Conservation (phyloP, 139 green algal genomes). For the Trebouxia sp. region DNA sequence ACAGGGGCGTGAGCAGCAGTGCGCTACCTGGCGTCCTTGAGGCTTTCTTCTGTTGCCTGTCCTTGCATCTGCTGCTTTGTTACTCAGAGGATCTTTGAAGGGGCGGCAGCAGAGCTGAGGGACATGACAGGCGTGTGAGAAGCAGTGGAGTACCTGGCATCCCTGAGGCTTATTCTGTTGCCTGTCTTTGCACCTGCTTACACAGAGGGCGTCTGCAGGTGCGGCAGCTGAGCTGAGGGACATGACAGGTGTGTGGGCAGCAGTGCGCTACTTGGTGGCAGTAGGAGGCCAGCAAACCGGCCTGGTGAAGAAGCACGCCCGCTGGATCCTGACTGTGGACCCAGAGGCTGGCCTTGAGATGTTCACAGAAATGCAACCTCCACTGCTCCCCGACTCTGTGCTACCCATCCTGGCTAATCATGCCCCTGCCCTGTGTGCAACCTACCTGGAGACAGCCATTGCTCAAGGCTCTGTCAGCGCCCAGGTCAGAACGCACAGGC, state of each 20-base stretch:
- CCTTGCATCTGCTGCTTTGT: no score
- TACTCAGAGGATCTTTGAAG: no score
- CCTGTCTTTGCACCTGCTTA: background rate
- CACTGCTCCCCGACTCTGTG: constrained; percentile 57
- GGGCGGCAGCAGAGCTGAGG: no score
- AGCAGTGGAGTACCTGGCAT: no score
- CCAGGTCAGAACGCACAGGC: background rate
- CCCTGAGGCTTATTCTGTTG: background rate
- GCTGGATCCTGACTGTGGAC: constrained; percentile 80
- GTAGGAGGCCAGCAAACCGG: constrained; percentile 33
- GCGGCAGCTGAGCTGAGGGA: constrained; percentile 67
- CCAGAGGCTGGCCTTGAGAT: constrained; percentile 82
- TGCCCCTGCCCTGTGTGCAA: constrained; percentile 39
- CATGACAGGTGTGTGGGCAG: constrained; percentile 84
- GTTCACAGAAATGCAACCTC: constrained; percentile 64
- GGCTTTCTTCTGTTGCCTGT: no score
- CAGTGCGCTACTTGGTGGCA: constrained; percentile 71
- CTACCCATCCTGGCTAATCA: constrained; percentile 62
- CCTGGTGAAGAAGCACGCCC: constrained; percentile 56
- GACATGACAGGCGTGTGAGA: no score
- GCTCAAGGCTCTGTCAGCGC: constrained; percentile 47
- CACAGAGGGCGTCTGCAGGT: constrained; percentile 23
- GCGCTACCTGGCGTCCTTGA: constrained; percentile 71
- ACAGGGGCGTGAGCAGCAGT: constrained; percentile 87
- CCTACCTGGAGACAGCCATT: constrained; percentile 79